Evolutionary conservation across 1,284 basidiomycete genomes (phyloP).

Genomic region (Fomitopsis schrenkii): DNA sequence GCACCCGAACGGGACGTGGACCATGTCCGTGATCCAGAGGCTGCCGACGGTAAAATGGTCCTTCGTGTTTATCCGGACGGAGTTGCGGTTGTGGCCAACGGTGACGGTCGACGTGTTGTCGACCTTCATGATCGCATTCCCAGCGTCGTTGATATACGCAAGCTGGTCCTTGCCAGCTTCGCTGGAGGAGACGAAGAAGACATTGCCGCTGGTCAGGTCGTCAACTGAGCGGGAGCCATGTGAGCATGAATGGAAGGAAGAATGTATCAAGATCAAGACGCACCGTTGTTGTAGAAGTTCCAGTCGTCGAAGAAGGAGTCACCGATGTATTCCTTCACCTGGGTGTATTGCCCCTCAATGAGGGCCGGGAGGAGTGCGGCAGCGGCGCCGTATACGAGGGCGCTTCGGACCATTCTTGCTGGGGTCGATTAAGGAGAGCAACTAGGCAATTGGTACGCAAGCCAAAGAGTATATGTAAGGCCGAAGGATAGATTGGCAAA

Average conservation of each 20-base stretch:
- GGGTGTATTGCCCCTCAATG: slow-evolving; percentile 25
- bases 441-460: not conserved
- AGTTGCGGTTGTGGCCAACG: slow-evolving; percentile 66
- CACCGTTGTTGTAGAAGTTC: slow-evolving; percentile 34
- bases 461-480: not conserved
- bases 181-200: slow-evolving; percentile 49
- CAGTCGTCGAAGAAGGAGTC: slow-evolving; percentile 37
- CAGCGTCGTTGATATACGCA: slow-evolving; percentile 56
- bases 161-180: slow-evolving; percentile 48
- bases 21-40: slow-evolving; percentile 62
- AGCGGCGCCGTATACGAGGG: slow-evolving; percentile 1
- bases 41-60: slow-evolving; percentile 60
- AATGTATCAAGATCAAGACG: slow-evolving; percentile 5
- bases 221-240: slow-evolving; percentile 41
- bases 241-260: not conserved
- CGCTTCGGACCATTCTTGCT: slow-evolving; percentile 11
- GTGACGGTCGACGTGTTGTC: slow-evolving; percentile 59
- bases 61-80: slow-evolving; percentile 59
- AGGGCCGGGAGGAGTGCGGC: slow-evolving; percentile 13
- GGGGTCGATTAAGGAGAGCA: not conserved
- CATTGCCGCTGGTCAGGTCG: slow-evolving; percentile 70
- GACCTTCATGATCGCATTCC: slow-evolving; percentile 69
- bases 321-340: slow-evolving; percentile 34
- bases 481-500: not conserved
- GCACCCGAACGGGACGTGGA: slow-evolving; percentile 73